Base-by-base conservation (phyloP, 2,329 filamentous ascomycete species). In the Xylariales sp. region DNA sequence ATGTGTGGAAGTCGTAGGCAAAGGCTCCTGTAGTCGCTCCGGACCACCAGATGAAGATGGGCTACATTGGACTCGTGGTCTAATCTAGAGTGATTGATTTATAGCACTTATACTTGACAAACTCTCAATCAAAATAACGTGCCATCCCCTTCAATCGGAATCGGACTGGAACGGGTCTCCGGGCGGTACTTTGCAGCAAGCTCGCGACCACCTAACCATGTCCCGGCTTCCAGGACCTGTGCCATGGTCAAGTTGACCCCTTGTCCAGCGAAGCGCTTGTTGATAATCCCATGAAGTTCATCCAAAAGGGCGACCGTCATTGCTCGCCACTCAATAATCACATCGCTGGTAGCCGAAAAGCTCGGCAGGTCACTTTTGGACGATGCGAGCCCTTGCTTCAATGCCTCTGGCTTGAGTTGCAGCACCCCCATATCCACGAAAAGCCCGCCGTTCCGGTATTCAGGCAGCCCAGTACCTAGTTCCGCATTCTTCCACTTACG, bases 201-300 rank as follows among this genome's bases (percentile, higher is more conserved):
- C 66, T 91, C 87, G 60, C 87, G 75, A 44, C 78, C 67, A 64
- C 93, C 90, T 86, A 97, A 97, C 91, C 93, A 98, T 59, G 88
- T 95, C 38, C 93, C 93, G 11, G 91, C 93, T 64, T 97, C 93
- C 14, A 98, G 73, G 69, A 98, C 80, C 62, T 98, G 93, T 5
- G 90, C 82, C 51, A 97, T 65, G 29, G 72, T 86, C 60, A 98
- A 66, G 51, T 91, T 80, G 27, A 78, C 69, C 3, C 86, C 88
- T 6, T 71, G 74, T 29, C 57, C 42, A 78, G 80, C 35, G 96
- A 45, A 63, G 35, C 77, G 66, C 29, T 70, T 64, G 60, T 87
- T 88, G 51, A 89, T 84, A 45, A 86, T 81, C 3, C 70, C 70
- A 14, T 86, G 69, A 10, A 90, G 69, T 51, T 84, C 76, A 59